These are phyloP conservation scores for Stagonosporopsis vannaccii DNA, from an alignment of 2,329 filamentous ascomycete species.

Conservation along the genomic window DNA sequence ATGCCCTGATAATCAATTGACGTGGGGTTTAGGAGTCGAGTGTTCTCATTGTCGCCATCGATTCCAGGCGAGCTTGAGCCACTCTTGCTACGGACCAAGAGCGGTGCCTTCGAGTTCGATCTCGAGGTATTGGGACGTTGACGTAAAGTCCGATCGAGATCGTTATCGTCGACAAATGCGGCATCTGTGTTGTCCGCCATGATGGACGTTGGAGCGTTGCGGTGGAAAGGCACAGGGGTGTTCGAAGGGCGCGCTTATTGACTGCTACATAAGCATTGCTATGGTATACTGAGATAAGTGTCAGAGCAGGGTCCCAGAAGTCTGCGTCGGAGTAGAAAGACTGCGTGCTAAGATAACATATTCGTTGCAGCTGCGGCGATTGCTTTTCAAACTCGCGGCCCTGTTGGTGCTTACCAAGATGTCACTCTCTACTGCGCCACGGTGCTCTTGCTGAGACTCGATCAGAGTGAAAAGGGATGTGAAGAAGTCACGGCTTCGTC, in stretches of 20 bases:
- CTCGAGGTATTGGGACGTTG: slow-evolving; percentile 21
- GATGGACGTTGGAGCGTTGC: neutral
- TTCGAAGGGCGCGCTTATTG: slow-evolving; percentile 9
- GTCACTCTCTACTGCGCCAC: slow-evolving; percentile 4
- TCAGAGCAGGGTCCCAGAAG: neutral
- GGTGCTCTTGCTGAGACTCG: neutral
- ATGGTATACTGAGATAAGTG: neutral
- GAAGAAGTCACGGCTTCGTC: slow-evolving; percentile 12
- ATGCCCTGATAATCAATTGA: slow-evolving; percentile 21
- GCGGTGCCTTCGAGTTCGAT: slow-evolving; percentile 21
- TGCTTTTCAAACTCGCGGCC: slow-evolving; percentile 20
- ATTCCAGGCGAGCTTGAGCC: slow-evolving; percentile 21
- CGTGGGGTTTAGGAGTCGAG: slow-evolving; percentile 35
- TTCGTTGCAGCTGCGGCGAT: neutral
- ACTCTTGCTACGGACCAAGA: slow-evolving; percentile 21
- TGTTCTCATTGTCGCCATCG: slow-evolving; percentile 34
- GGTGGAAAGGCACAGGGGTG: neutral
- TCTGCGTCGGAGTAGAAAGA: neutral
- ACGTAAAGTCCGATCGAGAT: slow-evolving; percentile 36
- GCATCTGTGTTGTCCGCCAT: slow-evolving; percentile 40
- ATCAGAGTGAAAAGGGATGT: neutral
- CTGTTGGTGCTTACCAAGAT: slow-evolving; percentile 33
- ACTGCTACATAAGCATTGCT: slow-evolving; percentile 29
- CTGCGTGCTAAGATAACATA: neutral
- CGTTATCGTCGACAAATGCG: slow-evolving; percentile 39